Evolutionary conservation across 2,329 filamentous ascomycete species (phyloP).

Genomic region (Botrytis tulipae): DNA sequence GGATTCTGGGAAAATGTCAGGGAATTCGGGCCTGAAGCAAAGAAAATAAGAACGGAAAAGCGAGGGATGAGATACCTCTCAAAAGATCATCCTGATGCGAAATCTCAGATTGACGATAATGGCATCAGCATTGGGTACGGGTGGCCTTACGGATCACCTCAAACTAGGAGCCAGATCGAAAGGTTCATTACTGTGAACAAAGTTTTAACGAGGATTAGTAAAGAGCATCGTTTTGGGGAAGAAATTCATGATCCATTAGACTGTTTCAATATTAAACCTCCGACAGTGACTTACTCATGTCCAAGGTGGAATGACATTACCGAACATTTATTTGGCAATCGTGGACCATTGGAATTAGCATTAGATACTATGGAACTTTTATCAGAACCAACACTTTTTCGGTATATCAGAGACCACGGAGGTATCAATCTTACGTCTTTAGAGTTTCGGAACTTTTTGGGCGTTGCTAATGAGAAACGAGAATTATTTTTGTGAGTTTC

Average conservation of each 20-base stretch:
- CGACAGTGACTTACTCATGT: background rate
- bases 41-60: background rate
- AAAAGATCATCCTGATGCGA: background rate
- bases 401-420: slow-evolving; percentile 1
- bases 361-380: slow-evolving; percentile 4
- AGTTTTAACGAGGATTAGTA: background rate
- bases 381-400: background rate
- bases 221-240: background rate
- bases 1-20: slow-evolving; percentile 7
- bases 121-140: background rate
- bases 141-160: background rate
- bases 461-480: background rate
- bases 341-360: background rate
- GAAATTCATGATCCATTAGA: background rate
- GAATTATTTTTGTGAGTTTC: slow-evolving; percentile 10
- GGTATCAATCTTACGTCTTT: background rate
- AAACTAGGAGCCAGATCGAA: background rate
- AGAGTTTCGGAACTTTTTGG: slow-evolving; percentile 5
- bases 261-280: background rate
- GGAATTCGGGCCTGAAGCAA: background rate
- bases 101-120: background rate
- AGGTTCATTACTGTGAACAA: background rate
- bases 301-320: background rate
- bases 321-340: background rate
- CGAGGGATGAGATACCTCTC: background rate